Percentiles rank a stretch among this genome's conserved stretches.
Evolutionary conservation across 1,284 basidiomycete species (phyloP).

Genomic region (Mycosarcoma maydis): DNA sequence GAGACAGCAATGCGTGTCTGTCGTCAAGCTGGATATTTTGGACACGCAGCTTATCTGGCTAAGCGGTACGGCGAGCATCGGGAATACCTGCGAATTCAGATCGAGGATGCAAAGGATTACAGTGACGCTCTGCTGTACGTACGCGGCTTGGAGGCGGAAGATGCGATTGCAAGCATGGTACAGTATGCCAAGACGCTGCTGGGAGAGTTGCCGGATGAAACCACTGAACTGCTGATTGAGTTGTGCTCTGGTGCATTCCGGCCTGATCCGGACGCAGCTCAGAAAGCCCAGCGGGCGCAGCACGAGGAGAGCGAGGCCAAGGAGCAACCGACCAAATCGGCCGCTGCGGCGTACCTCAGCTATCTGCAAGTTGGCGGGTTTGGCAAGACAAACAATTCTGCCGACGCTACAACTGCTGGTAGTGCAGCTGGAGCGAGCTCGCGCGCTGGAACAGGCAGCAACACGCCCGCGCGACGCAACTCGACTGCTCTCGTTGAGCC

Average conservation of each 20-base stretch:
- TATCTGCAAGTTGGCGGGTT: slow-evolving; percentile 54
- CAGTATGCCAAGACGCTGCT: slow-evolving; percentile 72
- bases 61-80: slow-evolving; percentile 89
- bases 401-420: not conserved
- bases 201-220: slow-evolving; percentile 81
- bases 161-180: slow-evolving; percentile 66
- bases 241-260: slow-evolving; percentile 78
- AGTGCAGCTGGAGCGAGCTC: slow-evolving; percentile 1
- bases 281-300: not conserved
- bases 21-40: slow-evolving; percentile 92
- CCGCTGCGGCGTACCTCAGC: slow-evolving; percentile 46
- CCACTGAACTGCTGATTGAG: slow-evolving; percentile 89
- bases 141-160: slow-evolving; percentile 78
- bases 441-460: slow-evolving; percentile 5
- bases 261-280: slow-evolving; percentile 20
- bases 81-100: slow-evolving; percentile 91
- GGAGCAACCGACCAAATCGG: slow-evolving; percentile 10
- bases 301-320: slow-evolving; percentile 3
- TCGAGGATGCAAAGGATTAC: slow-evolving; percentile 88
- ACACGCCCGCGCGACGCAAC: slow-evolving; percentile 29
- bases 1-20: slow-evolving; percentile 97
- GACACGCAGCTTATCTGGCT: slow-evolving; percentile 92
- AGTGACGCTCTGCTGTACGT: slow-evolving; percentile 84
- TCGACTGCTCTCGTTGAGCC: slow-evolving; percentile 30
- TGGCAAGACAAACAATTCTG: slow-evolving; percentile 8